Evolutionary conservation across 345 rosid genomes (phyloP).

Genomic region (Limnanthes douglasii): DNA sequence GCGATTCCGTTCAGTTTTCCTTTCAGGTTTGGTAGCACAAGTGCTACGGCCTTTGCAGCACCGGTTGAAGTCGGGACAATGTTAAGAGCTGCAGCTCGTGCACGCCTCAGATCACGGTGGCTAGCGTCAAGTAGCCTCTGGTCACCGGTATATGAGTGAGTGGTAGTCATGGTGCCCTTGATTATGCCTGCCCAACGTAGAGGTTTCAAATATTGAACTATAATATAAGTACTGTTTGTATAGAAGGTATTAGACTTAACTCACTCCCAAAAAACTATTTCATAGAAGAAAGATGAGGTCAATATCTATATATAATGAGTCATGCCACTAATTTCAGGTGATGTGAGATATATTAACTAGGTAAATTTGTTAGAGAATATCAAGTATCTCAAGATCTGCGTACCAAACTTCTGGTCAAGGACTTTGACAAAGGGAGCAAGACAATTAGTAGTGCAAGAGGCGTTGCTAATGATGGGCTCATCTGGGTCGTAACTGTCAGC

Average conservation of each 20-base stretch:
- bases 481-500: constrained; percentile 56
- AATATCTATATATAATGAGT: too few species aligned
- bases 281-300: background rate
- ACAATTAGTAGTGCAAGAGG: constrained; percentile 99
- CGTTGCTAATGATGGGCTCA: constrained; percentile 90
- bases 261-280: too few species aligned
- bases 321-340: too few species aligned
- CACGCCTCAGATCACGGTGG: constrained; percentile 95
- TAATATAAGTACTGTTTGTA: too few species aligned
- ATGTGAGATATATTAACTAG: too few species aligned
- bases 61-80: constrained; percentile 98
- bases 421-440: constrained; percentile 99
- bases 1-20: constrained; percentile 97
- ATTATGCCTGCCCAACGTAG: constrained; percentile 80
- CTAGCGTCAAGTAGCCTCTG: constrained; percentile 90
- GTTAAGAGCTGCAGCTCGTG: constrained; percentile 94
- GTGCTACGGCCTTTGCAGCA: constrained; percentile 97
- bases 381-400: background rate
- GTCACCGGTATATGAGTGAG: constrained; percentile 99
- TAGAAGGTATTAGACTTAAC: too few species aligned
- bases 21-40: constrained; percentile 84
- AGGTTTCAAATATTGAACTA: too few species aligned
- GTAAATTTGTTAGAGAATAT: too few species aligned
- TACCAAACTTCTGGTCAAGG: constrained; percentile 94
- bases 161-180: constrained; percentile 99